Conservation (phyloP, 2,329 filamentous ascomycete genomes). For the Cercospora beticola region DNA sequence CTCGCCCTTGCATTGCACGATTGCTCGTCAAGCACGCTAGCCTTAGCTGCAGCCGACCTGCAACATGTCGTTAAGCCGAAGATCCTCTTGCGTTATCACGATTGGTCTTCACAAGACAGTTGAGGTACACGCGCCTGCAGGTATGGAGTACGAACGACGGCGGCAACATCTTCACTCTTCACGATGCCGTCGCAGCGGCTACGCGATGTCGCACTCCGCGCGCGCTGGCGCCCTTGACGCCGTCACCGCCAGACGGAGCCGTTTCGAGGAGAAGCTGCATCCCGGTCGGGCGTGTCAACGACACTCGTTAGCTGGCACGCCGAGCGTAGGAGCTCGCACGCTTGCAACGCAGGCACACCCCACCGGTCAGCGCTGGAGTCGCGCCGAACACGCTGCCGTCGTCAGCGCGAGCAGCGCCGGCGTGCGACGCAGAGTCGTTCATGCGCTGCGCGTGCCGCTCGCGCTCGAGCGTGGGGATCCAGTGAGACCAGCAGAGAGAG, state of each 20-base stretch:
- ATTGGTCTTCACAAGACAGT: slow-evolving; percentile 18
- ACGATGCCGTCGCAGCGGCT: slow-evolving; percentile 10
- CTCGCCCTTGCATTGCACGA: slow-evolving; percentile 27
- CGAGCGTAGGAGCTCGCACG: slow-evolving; percentile 5
- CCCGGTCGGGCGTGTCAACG: slow-evolving; percentile 20
- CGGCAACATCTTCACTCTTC: slow-evolving; percentile 7
- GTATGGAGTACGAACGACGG: slow-evolving; percentile 22
- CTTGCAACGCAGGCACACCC: slow-evolving; percentile 16
- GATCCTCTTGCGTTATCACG: slow-evolving; percentile 17
- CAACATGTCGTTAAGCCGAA: slow-evolving; percentile 26
- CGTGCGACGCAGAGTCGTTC: background rate
- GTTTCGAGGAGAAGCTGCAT: slow-evolving; percentile 26
- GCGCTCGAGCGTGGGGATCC: background rate
- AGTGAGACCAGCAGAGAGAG: background rate
- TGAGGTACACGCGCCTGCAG: slow-evolving; percentile 9
- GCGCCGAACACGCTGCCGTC: background rate
- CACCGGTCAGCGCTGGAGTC: background rate
- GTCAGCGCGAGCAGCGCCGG: background rate
- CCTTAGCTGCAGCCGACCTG: slow-evolving; percentile 23
- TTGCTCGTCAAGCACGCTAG: slow-evolving; percentile 25
- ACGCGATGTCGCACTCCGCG: slow-evolving; percentile 18
- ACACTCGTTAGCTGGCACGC: slow-evolving; percentile 15
- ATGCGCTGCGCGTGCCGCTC: slow-evolving; percentile 4
- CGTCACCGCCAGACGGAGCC: slow-evolving; percentile 20
- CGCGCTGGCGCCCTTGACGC: background rate